phyloP scores from a whole-genome alignment of 2,329 filamentous ascomycete genomes.

The Diaporthe ampelina region DNA sequence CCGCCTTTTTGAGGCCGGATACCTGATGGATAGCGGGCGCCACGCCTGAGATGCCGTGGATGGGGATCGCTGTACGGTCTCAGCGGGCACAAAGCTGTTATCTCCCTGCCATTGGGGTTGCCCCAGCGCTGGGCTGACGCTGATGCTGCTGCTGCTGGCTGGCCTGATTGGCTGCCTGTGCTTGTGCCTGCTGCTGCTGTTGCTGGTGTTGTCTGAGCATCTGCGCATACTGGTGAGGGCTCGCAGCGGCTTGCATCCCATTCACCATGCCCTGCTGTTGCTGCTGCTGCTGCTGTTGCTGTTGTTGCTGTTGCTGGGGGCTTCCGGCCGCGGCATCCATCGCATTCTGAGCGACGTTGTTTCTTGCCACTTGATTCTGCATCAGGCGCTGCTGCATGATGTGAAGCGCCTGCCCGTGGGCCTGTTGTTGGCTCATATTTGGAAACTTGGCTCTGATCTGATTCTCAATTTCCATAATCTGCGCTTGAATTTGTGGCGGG shows the following conservation, averaged over 20 bases:
- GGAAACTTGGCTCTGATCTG: constrained; percentile 66
- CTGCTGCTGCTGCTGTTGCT: constrained; percentile 61
- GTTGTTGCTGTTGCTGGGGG: constrained; percentile 59
- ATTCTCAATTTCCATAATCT: constrained; percentile 66
- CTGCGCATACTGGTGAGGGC: constrained; percentile 72
- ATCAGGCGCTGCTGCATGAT: constrained; percentile 52
- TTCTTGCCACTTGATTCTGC: constrained; percentile 59
- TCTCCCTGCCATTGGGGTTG: constrained; percentile 38
- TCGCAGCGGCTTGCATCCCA: constrained; percentile 62
- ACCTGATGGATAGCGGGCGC: not conserved
- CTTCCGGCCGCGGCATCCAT: constrained; percentile 70
- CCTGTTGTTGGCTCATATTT: constrained; percentile 62
- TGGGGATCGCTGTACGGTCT: not conserved
- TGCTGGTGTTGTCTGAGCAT: constrained; percentile 71
- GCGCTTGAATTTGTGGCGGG: constrained; percentile 61
- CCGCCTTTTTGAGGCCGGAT: not conserved
- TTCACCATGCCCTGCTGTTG: constrained; percentile 64
- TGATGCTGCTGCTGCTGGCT: constrained; percentile 46
- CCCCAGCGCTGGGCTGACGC: constrained; percentile 40
- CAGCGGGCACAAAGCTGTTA: not conserved
- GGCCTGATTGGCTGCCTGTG: constrained; percentile 46
- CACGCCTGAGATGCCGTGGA: not conserved
- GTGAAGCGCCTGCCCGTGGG: constrained; percentile 65
- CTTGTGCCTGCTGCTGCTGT: constrained; percentile 51
- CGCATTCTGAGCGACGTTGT: constrained; percentile 59